A percentile compares a stretch with the other conserved stretches of the same genome.
Evolutionary conservation across 2,329 filamentous ascomycete species (phyloP).

Genomic region (Sporothrix brasiliensis): DNA sequence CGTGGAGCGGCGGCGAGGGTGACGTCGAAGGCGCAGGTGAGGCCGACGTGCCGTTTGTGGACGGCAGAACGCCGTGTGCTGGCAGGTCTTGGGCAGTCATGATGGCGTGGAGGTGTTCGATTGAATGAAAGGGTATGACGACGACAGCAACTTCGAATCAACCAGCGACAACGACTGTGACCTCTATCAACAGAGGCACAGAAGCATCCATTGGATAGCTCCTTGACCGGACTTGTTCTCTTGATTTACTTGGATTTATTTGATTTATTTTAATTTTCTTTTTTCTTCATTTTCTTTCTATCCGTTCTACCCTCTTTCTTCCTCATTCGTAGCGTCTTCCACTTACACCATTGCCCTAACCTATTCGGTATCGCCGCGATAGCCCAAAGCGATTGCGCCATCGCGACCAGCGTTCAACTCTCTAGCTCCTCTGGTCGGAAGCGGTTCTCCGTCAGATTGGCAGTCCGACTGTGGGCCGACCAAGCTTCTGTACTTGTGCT

Average conservation of each 20-base stretch:
- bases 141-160: not conserved
- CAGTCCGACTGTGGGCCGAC: not conserved
- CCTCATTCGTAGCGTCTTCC: not conserved
- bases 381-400: conserved; percentile 13
- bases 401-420: not conserved
- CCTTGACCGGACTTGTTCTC: no score
- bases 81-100: conserved; percentile 3
- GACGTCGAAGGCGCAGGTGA: not conserved
- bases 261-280: not conserved
- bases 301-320: no score
- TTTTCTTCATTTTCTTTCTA: not conserved
- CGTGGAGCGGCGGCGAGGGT: conserved; percentile 1
- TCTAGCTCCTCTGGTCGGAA: not conserved
- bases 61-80: not conserved
- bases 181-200: no score
- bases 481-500: no score
- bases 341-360: not conserved
- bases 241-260: no score
- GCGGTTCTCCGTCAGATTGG: not conserved
- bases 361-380: conserved; percentile 9
- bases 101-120: not conserved
- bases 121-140: no score
- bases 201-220: no score
- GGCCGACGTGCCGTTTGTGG: not conserved
- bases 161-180: not conserved